phyloP scores from a whole-genome alignment of 73 alveolate genomes.

The Durusdinium trenchii region DNA sequence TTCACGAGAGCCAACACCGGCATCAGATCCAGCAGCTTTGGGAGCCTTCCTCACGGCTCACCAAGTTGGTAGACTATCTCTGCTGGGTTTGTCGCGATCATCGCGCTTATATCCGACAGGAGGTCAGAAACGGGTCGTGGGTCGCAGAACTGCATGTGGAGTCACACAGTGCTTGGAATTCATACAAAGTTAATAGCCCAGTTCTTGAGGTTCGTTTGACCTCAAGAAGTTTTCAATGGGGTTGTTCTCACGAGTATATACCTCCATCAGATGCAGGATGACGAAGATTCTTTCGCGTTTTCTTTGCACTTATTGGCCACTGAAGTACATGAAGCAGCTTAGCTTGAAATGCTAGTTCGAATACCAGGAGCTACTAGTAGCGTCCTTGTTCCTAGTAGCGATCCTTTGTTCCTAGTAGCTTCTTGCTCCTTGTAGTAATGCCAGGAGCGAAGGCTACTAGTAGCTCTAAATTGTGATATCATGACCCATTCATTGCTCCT shows the following conservation, averaged over 20 bases:
- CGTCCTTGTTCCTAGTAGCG: too few relatives aligned
- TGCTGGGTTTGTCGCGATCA: background rate
- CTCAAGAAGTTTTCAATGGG: too few relatives aligned
- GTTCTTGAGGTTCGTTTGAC: too few relatives aligned
- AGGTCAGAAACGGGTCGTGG: background rate
- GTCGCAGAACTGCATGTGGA: background rate
- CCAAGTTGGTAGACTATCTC: slow-evolving; percentile 32
- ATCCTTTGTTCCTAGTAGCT: too few relatives aligned
- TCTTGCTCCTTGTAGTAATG: too few relatives aligned
- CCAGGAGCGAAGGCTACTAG: too few relatives aligned
- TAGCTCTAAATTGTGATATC: background rate
- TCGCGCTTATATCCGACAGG: background rate
- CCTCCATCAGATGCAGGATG: background rate
- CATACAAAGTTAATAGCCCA: too few relatives aligned
- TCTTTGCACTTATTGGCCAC: too few relatives aligned
- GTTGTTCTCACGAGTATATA: background rate
- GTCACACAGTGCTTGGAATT: too few relatives aligned
- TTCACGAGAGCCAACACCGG: background rate
- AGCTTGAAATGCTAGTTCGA: too few relatives aligned
- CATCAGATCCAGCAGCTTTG: slow-evolving; percentile 40
- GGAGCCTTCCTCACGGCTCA: background rate
- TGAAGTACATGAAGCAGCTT: too few relatives aligned
- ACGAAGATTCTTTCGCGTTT: background rate
- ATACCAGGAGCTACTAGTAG: too few relatives aligned
- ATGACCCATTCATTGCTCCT: background rate